These are phyloP conservation scores for Luffa aegyptiaca DNA, from an alignment of 306 rosid species.

Conservation along the genomic window DNA sequence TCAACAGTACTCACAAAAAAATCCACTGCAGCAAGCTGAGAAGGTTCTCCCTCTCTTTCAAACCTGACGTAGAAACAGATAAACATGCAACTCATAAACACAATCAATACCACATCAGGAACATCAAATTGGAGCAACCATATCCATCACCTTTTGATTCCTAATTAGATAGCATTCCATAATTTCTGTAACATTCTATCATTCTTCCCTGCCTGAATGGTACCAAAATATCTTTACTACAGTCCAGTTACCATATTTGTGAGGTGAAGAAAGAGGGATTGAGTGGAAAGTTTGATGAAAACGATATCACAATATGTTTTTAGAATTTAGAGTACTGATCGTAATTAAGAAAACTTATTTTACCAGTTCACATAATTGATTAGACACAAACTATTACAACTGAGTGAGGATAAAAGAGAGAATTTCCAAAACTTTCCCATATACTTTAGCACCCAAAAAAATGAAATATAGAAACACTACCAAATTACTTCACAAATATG, in stretches of 20 bases:
- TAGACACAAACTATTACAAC: background rate
- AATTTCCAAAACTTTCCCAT: background rate
- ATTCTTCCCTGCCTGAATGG: background rate
- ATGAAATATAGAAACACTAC: background rate
- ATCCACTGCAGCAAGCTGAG: slow-evolving; percentile 92
- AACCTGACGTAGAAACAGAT: slow-evolving; percentile 35
- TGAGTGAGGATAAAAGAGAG: background rate
- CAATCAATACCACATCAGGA: background rate
- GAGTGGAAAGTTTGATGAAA: background rate
- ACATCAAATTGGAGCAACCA: background rate
- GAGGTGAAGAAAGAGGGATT: background rate
- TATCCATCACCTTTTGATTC: background rate
- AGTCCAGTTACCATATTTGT: background rate
- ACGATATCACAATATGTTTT: background rate
- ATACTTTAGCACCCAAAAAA: background rate
- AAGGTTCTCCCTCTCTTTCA: slow-evolving; percentile 79
- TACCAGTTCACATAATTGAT: background rate
- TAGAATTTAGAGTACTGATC: background rate
- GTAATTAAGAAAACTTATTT: background rate
- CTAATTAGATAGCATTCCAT: background rate
- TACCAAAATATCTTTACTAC: background rate
- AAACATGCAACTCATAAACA: background rate
- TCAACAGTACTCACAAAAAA: slow-evolving; percentile 98
- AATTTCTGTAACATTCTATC: background rate
- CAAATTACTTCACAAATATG: background rate